Conservation (phyloP, 139 green algal genomes). For the Chlamydomonas applanata region DNA sequence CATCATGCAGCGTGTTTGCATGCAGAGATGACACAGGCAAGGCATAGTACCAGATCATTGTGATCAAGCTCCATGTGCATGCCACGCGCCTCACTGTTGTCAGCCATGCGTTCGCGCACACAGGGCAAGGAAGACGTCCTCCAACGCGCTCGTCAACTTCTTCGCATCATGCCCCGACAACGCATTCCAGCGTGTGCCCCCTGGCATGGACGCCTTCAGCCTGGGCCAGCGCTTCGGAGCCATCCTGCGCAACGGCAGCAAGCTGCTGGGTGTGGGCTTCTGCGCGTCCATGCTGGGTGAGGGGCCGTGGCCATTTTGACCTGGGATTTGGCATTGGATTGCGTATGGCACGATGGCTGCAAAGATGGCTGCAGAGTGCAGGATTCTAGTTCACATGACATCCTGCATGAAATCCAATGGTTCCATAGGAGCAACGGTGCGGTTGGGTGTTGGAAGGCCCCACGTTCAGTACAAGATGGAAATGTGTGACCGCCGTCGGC, state of each 20-base stretch:
- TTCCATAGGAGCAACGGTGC: background rate
- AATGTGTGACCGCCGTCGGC: background rate
- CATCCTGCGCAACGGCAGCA: conserved; percentile 83
- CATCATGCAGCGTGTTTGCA: background rate
- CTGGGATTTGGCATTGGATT: background rate
- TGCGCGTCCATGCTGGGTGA: conserved; percentile 64
- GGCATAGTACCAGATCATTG: background rate
- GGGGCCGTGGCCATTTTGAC: too few relatives aligned
- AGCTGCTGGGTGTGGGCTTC: conserved; percentile 89
- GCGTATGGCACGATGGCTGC: background rate
- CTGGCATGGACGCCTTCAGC: conserved; percentile 70
- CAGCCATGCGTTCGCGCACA: too few relatives aligned
- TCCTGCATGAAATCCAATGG: background rate
- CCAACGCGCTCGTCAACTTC: conserved; percentile 41
- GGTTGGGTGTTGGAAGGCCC: too few relatives aligned
- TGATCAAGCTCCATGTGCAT: background rate
- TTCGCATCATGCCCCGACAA: conserved; percentile 93
- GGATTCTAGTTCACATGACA: too few relatives aligned
- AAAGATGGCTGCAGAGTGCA: too few relatives aligned
- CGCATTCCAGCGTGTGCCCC: conserved; percentile 86
- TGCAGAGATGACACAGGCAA: background rate
- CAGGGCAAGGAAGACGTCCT: conserved; percentile 17
- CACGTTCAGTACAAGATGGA: too few relatives aligned
- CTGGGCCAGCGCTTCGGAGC: conserved; percentile 75
- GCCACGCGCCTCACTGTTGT: background rate